Percentiles rank a stretch among this genome's conserved stretches.
phyloP scores from a whole-genome alignment of 169 alveolate species.

The Eimeria praecox region DNA sequence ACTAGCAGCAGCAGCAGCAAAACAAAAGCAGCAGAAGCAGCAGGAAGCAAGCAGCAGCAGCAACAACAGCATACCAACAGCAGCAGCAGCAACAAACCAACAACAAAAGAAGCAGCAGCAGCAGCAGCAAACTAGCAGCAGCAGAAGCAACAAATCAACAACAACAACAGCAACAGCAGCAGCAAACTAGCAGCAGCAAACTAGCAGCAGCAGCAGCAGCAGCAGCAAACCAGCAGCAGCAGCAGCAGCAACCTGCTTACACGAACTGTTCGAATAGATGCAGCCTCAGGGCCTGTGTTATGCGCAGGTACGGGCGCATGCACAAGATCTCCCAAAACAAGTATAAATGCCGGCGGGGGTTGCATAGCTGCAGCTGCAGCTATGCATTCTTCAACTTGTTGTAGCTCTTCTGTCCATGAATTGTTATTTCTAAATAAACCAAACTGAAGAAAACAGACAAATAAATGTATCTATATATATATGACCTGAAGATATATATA shows the following conservation, averaged over 20 bases:
- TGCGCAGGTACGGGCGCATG: slow-evolving; percentile 68
- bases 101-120: neutral
- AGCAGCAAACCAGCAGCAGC: neutral
- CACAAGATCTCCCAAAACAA: slow-evolving; percentile 45
- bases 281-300: neutral
- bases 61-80: neutral
- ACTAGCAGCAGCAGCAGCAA: neutral
- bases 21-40: neutral
- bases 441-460: neutral
- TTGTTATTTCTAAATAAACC: slow-evolving; percentile 45
- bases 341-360: slow-evolving; percentile 13
- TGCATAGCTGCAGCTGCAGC: neutral
- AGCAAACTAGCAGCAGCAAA: neutral
- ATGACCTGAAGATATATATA: no score
- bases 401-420: slow-evolving; percentile 57
- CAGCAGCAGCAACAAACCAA: neutral
- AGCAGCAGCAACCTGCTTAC: neutral
- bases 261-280: neutral
- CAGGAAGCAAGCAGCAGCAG: neutral
- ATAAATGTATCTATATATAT: neutral
- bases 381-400: slow-evolving; percentile 36
- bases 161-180: no score
- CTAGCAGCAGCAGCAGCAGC: neutral
- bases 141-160: neutral
- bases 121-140: neutral